A percentile compares a stretch with the other conserved stretches of the same genome.
Evolutionary conservation across 257 asterid species (phyloP).

Genomic region (Solanum corneliomulleri): DNA sequence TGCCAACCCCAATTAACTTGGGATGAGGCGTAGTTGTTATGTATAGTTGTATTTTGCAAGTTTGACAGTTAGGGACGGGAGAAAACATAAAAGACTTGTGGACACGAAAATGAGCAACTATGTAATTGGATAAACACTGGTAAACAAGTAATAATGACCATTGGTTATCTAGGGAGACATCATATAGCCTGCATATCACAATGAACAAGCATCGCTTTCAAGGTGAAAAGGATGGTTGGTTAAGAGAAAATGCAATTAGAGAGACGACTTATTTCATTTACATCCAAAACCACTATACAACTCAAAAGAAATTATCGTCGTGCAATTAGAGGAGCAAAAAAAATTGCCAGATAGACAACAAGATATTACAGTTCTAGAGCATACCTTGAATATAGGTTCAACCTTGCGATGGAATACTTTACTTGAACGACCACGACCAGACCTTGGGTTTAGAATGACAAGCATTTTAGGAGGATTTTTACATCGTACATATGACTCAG

Average conservation of each 20-base stretch:
- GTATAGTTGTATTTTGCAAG: not conserved
- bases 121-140: not conserved
- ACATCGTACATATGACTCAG: slow-evolving; percentile 73
- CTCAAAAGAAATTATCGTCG: not conserved
- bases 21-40: not conserved
- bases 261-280: not conserved
- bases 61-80: not conserved
- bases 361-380: slow-evolving; percentile 2
- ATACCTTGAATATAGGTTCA: slow-evolving; percentile 89
- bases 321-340: not conserved
- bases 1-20: not conserved
- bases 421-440: slow-evolving; percentile 96
- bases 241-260: not conserved
- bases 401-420: slow-evolving; percentile 81
- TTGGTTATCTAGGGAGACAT: not conserved
- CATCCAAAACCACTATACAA: not conserved
- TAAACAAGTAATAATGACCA: not conserved
- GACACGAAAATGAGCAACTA: not conserved
- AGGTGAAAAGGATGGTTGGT: not conserved
- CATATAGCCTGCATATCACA: not conserved
- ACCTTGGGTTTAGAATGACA: slow-evolving; percentile 88
- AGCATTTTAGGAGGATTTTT: slow-evolving; percentile 89
- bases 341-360: not conserved
- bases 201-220: not conserved
- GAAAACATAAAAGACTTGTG: not conserved